These are phyloP conservation scores for Beauveria sp. DNA, from an alignment of 2,329 filamentous ascomycete species.

Conservation along the genomic window DNA sequence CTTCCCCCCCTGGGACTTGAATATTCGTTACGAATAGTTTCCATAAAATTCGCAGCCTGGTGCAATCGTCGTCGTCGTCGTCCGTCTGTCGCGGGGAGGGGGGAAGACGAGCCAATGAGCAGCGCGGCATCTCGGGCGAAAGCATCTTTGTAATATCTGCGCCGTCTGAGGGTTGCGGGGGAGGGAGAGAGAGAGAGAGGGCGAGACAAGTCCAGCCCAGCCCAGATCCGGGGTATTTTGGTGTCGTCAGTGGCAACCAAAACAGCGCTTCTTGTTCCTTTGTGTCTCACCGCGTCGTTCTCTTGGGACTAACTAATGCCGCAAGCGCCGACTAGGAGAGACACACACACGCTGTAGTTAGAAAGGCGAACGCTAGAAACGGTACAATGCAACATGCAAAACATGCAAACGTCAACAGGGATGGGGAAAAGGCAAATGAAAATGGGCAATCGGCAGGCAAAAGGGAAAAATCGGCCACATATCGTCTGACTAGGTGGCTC, in stretches of 20 bases:
- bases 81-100: not conserved
- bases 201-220: not conserved
- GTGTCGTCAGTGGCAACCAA: conserved; percentile 3
- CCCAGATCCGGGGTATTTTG: conserved; percentile 3
- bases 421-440: not conserved
- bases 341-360: too few relatives aligned
- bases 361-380: not conserved
- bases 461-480: not conserved
- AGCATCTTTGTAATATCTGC: not conserved
- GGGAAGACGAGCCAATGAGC: not conserved
- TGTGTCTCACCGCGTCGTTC: not conserved
- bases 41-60: not conserved
- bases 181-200: not conserved
- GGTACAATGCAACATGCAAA: not conserved
- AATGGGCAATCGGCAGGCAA: not conserved
- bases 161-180: not conserved
- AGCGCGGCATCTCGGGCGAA: not conserved
- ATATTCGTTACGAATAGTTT: conserved; percentile 9
- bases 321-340: not conserved
- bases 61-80: not conserved
- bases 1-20: not conserved
- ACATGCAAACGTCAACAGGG: not conserved
- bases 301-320: not conserved
- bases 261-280: too few relatives aligned
- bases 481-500: not conserved